Evolutionary conservation across 176 grass and related monocot genomes (phyloP).

Genomic region (Zoysia japonica): DNA sequence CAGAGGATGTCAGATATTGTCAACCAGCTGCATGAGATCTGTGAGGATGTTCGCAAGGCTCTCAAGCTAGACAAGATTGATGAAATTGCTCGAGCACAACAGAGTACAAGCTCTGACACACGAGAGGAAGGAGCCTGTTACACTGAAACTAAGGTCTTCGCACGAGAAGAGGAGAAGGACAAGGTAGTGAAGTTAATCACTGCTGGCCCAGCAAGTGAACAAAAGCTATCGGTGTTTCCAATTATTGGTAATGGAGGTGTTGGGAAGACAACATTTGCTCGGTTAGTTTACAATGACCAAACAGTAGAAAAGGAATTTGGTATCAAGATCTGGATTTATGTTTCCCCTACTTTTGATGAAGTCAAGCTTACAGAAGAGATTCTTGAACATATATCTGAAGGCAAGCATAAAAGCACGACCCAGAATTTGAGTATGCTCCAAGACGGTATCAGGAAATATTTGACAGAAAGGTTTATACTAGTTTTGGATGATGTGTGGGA

Average conservation of each 20-base stretch:
- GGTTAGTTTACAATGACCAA: slow-evolving; percentile 38
- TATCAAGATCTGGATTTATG: slow-evolving; percentile 48
- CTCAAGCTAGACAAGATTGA: slow-evolving; percentile 32
- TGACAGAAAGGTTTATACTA: slow-evolving; percentile 49
- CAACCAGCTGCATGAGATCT: slow-evolving; percentile 2
- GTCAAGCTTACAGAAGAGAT: slow-evolving; percentile 40
- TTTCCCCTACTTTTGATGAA: slow-evolving; percentile 50
- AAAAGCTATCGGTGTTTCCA: slow-evolving; percentile 18
- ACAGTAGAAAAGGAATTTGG: slow-evolving; percentile 1
- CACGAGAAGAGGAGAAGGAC: slow-evolving; percentile 8
- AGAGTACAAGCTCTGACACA: not conserved
- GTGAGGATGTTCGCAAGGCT: slow-evolving; percentile 10
- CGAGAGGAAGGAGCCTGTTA: not conserved
- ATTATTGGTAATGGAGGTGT: slow-evolving; percentile 46
- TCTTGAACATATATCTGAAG: slow-evolving; percentile 8
- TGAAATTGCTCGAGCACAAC: slow-evolving; percentile 5
- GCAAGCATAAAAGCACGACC: not conserved
- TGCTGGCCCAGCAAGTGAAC: not conserved
- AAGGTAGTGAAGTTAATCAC: not conserved
- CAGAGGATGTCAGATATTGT: not conserved
- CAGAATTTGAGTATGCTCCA: slow-evolving; percentile 7
- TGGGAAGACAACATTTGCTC: slow-evolving; percentile 57
- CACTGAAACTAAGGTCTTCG: not conserved
- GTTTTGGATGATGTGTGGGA: slow-evolving; percentile 70
- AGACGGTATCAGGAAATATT: slow-evolving; percentile 27